Evolutionary conservation across 2,329 filamentous ascomycete genomes (phyloP).

Genomic region (Trichoderma sp.): DNA sequence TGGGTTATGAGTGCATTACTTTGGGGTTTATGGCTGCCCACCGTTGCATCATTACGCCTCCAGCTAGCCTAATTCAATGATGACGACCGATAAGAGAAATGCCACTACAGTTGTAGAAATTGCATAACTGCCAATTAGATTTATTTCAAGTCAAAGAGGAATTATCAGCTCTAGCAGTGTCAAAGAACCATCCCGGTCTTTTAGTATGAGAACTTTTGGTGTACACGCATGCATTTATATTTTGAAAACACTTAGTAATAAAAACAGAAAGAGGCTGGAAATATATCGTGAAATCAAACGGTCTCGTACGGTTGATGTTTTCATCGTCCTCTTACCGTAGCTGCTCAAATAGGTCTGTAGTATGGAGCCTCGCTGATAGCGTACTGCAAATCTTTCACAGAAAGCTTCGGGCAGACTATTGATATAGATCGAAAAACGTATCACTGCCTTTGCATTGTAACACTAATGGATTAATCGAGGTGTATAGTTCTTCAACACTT

Average conservation of each 20-base stretch:
- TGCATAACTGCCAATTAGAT: not conserved
- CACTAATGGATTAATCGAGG: not conserved
- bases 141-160: not conserved
- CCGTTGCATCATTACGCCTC: not conserved
- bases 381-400: slow-evolving; percentile 1
- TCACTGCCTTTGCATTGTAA: not conserved
- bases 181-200: not conserved
- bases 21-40: not conserved
- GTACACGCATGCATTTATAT: not conserved
- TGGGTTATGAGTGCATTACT: not conserved
- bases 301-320: not conserved
- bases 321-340: not conserved
- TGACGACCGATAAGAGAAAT: not conserved
- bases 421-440: not conserved
- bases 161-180: not conserved
- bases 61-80: not conserved
- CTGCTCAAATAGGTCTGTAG: not conserved
- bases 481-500: not conserved
- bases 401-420: slow-evolving; percentile 1
- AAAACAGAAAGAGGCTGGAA: not conserved
- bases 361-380: not conserved
- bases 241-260: no score
- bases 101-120: no score
- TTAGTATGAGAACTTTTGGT: not conserved
- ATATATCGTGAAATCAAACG: not conserved